Evolutionary conservation across 305 asterid species (phyloP).

Genomic region (Fraxinus latifolia): DNA sequence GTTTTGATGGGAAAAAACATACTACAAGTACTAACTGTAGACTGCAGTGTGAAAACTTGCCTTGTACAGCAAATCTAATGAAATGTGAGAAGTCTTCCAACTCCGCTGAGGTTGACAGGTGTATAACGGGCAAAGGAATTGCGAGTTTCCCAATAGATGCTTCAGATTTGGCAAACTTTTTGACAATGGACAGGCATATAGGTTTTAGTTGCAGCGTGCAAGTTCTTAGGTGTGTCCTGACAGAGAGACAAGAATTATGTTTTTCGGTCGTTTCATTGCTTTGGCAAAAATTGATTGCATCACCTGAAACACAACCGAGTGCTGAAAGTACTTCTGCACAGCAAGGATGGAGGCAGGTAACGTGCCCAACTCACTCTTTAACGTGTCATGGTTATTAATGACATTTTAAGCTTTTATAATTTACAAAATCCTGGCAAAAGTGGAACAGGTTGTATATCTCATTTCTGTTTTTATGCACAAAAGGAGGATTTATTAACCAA

Average conservation of each 20-base stretch:
- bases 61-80: constrained; percentile 40
- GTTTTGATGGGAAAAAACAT: constrained; percentile 59
- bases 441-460: not conserved
- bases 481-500: not conserved
- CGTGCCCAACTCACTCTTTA: not conserved
- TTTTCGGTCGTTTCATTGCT: constrained; percentile 95
- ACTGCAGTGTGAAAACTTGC: constrained; percentile 36
- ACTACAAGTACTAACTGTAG: constrained; percentile 47
- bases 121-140: constrained; percentile 55
- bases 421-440: not conserved
- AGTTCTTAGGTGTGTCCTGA: constrained; percentile 75
- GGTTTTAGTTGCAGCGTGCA: constrained; percentile 80
- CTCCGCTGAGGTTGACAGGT: constrained; percentile 39
- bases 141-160: constrained; percentile 71
- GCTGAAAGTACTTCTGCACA: constrained; percentile 97
- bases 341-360: constrained; percentile 99
- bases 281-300: constrained; percentile 93
- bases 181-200: constrained; percentile 85
- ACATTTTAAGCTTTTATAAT: not conserved
- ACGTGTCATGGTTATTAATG: not conserved
- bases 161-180: constrained; percentile 89
- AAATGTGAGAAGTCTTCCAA: constrained; percentile 33
- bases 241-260: constrained; percentile 85
- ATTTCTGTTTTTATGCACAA: not conserved
- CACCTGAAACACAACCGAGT: constrained; percentile 89